These are phyloP conservation scores for Pythium sp. DNA, from an alignment of 352 stramenopile species.

Conservation along the genomic window DNA sequence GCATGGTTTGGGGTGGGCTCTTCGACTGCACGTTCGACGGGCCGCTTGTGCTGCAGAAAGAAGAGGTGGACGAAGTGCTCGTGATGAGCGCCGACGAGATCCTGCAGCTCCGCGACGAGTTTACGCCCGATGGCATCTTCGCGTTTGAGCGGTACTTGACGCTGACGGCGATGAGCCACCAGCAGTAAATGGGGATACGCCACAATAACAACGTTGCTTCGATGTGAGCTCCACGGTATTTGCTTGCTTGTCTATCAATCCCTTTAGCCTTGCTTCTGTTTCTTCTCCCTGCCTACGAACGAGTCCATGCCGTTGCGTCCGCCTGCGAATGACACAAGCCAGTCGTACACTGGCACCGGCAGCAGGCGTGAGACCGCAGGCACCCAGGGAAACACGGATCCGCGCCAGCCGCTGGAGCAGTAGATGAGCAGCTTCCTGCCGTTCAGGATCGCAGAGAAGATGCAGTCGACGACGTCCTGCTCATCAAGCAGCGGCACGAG, in stretches of 20 bases:
- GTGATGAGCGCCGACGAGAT: conserved; percentile 75
- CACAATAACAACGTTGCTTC: neutral
- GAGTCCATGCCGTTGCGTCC: conserved; percentile 76
- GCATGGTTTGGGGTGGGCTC: conserved; percentile 69
- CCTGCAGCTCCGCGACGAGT: conserved; percentile 47
- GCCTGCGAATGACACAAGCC: conserved; percentile 49
- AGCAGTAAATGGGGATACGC: neutral
- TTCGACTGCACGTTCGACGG: conserved; percentile 81
- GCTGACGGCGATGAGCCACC: neutral
- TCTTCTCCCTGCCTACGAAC: conserved; percentile 41
- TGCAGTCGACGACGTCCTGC: conserved; percentile 43
- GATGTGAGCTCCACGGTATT: neutral
- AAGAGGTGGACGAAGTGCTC: conserved; percentile 81
- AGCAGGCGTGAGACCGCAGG: conserved; percentile 46
- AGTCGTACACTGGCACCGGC: conserved; percentile 52
- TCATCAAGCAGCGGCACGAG: conserved; percentile 55
- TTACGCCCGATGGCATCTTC: conserved; percentile 81
- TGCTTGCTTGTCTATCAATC: neutral
- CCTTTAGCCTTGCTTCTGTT: neutral
- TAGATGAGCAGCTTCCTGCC: conserved; percentile 63
- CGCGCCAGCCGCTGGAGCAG: conserved; percentile 59
- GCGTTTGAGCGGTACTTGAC: conserved; percentile 72
- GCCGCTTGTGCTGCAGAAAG: conserved; percentile 51
- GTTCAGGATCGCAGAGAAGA: conserved; percentile 50
- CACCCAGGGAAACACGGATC: conserved; percentile 48